A percentile compares a stretch with the other conserved stretches of the same genome.
phyloP scores from a whole-genome alignment of 768 basidiomycete genomes.

The Tricholomella constricta region DNA sequence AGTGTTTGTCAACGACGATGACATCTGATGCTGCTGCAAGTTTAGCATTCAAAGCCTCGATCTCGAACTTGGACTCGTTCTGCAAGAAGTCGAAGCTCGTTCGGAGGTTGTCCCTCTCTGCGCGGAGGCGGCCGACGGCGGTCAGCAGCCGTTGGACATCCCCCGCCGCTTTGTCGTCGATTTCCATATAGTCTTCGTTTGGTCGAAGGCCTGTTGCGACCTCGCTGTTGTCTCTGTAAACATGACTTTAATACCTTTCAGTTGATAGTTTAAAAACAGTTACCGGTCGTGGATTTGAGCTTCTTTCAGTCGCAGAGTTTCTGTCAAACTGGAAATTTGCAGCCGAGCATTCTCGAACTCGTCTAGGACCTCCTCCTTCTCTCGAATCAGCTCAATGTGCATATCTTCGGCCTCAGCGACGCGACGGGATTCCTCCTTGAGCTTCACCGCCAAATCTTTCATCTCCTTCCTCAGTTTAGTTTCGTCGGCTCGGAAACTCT shows the following conservation, averaged over 20 bases:
- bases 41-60: constrained; percentile 58
- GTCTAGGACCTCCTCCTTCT: constrained; percentile 53
- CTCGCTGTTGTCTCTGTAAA: neutral
- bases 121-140: constrained; percentile 67
- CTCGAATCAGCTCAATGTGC: constrained; percentile 47
- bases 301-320: constrained; percentile 12
- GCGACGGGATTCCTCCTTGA: constrained; percentile 38
- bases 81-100: constrained; percentile 70
- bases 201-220: neutral
- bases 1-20: constrained; percentile 14
- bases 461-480: constrained; percentile 43
- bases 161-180: constrained; percentile 34
- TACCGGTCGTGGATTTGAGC: constrained; percentile 9
- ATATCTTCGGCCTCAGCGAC: constrained; percentile 42
- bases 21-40: constrained; percentile 31
- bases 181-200: neutral
- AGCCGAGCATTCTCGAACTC: constrained; percentile 40
- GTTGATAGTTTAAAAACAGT: neutral
- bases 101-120: constrained; percentile 63
- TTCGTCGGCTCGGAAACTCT: constrained; percentile 43
- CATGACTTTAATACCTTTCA: neutral
- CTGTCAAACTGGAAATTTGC: constrained; percentile 30
- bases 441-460: constrained; percentile 34
- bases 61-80: constrained; percentile 63
- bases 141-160: constrained; percentile 58